Evolutionary conservation across 1,284 basidiomycete species (phyloP).

Genomic region (Earliella scabrosa): DNA sequence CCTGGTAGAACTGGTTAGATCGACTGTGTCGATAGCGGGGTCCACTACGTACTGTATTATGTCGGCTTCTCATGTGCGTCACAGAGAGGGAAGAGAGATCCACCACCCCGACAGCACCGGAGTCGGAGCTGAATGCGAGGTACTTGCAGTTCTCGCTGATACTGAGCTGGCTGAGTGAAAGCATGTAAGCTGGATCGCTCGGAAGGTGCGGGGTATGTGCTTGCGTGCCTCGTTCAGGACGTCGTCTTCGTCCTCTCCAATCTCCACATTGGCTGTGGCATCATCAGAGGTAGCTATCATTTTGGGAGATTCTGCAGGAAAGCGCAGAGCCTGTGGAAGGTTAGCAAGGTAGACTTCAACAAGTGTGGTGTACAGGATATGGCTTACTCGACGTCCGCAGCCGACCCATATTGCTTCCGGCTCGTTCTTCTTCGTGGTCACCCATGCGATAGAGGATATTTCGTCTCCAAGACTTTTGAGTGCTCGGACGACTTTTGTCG

Average conservation of each 20-base stretch:
- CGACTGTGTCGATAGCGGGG: background rate
- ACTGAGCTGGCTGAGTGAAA: constrained; percentile 57
- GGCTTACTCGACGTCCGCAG: constrained; percentile 55
- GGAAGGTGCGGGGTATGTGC: constrained; percentile 4
- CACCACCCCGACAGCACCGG: constrained; percentile 66
- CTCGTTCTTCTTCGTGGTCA: constrained; percentile 43
- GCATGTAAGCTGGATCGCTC: constrained; percentile 20
- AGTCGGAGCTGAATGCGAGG: constrained; percentile 72
- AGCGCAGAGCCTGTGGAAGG: constrained; percentile 30
- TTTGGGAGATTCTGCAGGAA: constrained; percentile 27
- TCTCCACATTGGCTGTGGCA: constrained; percentile 44
- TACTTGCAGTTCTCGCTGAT: constrained; percentile 57
- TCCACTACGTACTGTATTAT: constrained; percentile 71
- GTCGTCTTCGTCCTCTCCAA: constrained; percentile 60
- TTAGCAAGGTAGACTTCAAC: no score
- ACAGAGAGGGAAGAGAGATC: constrained; percentile 54
- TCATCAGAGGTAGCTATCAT: constrained; percentile 43
- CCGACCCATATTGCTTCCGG: constrained; percentile 62
- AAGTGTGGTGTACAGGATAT: no score
- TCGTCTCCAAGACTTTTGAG: constrained; percentile 59
- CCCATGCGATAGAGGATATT: constrained; percentile 62
- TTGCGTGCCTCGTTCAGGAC: constrained; percentile 65
- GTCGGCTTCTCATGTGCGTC: constrained; percentile 61
- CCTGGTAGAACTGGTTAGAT: constrained; percentile 42
- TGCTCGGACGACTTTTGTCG: constrained; percentile 65